phyloP scores from a whole-genome alignment of 176 grass and related monocot genomes.

The Secale cereale region DNA sequence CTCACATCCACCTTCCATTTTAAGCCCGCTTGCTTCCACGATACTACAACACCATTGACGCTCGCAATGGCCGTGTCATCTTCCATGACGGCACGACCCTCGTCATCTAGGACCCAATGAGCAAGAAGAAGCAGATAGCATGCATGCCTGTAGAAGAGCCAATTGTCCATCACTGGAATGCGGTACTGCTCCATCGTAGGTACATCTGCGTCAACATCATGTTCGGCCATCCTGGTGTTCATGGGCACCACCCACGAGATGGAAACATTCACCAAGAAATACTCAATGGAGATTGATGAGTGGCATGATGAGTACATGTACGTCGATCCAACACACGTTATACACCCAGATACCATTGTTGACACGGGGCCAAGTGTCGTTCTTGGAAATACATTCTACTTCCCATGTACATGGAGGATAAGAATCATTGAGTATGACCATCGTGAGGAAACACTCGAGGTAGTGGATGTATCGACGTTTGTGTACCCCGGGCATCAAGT shows the following conservation, averaged over 20 bases:
- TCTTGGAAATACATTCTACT: not conserved
- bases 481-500: not conserved
- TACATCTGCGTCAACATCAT: not conserved
- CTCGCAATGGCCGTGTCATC: not conserved
- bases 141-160: not conserved
- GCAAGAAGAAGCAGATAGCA: not conserved
- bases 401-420: not conserved
- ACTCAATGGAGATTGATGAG: not conserved
- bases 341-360: not conserved
- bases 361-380: not conserved
- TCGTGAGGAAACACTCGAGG: not conserved
- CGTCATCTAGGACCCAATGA: not conserved
- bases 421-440: not conserved
- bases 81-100: not conserved
- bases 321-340: no score
- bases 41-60: not conserved
- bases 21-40: no score
- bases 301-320: not conserved
- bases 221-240: not conserved
- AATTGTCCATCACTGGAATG: not conserved
- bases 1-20: not conserved
- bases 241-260: not conserved
- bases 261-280: not conserved
- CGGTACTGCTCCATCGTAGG: not conserved
- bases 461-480: not conserved